Conservation (phyloP, 1,284 basidiomycete genomes). For the Golubevia pallescens region DNA sequence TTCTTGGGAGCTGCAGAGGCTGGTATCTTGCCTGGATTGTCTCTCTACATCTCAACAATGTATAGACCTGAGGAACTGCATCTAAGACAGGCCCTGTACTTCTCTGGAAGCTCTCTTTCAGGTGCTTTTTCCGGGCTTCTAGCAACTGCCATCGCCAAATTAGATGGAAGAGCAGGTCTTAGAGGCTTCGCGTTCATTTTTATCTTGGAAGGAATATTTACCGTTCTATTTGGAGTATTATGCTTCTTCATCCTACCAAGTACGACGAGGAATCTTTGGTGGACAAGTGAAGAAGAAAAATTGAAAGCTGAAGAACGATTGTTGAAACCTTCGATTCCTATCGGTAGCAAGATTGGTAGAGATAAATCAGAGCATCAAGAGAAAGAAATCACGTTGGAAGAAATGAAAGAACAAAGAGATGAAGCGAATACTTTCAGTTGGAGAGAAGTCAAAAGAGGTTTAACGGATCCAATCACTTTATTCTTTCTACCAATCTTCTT, state of each 20-base stretch:
- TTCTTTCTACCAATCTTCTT: conserved; percentile 35
- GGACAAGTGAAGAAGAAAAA: conserved; percentile 29
- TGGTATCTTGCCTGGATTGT: conserved; percentile 34
- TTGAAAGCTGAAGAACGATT: conserved; percentile 35
- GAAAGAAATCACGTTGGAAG: not conserved
- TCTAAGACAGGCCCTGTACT: conserved; percentile 51
- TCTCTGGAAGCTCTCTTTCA: conserved; percentile 42
- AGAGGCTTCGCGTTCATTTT: conserved; percentile 51
- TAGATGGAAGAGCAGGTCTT: conserved; percentile 18
- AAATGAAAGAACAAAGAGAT: conserved; percentile 4
- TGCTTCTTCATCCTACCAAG: conserved; percentile 43
- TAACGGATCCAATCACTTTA: conserved; percentile 30
- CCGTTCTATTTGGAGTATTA: conserved; percentile 34
- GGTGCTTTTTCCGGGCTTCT: conserved; percentile 54
- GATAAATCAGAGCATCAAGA: too few relatives aligned
- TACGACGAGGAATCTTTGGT: conserved; percentile 33
- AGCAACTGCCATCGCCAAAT: conserved; percentile 39
- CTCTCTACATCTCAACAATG: conserved; percentile 52
- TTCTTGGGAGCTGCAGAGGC: conserved; percentile 48
- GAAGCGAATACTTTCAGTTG: conserved; percentile 10
- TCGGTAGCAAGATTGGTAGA: not conserved
- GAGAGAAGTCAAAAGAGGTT: conserved; percentile 32
- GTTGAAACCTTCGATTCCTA: conserved; percentile 11
- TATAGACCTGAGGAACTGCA: conserved; percentile 49
- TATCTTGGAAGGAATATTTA: conserved; percentile 50